phyloP scores from a whole-genome alignment of 176 grass and related monocot species.

The Triticum dicoccoides region DNA sequence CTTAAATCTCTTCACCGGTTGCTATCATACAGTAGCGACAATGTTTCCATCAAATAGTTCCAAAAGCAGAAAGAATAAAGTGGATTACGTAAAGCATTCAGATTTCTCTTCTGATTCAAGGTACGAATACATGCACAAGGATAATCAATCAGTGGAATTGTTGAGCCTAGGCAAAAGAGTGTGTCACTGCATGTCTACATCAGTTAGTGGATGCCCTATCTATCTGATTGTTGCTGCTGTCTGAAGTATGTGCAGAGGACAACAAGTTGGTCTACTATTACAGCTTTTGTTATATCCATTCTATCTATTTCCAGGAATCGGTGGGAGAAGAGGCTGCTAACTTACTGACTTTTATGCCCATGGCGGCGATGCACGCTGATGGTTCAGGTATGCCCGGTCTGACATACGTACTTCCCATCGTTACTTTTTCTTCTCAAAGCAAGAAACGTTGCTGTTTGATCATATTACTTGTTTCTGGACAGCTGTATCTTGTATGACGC shows the following conservation, averaged over 20 bases:
- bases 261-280: conserved; percentile 7
- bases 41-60: conserved; percentile 25
- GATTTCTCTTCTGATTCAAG: conserved; percentile 19
- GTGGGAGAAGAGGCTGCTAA: background rate
- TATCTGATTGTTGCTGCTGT: conserved; percentile 22
- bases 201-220: conserved; percentile 8
- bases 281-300: background rate
- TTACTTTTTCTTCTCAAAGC: background rate
- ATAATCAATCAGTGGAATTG: conserved; percentile 8
- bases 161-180: background rate
- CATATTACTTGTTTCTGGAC: background rate
- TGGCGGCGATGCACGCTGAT: background rate
- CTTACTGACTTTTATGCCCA: background rate
- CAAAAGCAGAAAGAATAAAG: conserved; percentile 23
- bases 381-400: background rate
- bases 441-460: background rate
- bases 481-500: background rate
- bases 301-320: background rate
- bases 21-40: background rate
- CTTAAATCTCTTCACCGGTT: conserved; percentile 30
- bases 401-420: background rate
- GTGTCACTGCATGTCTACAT: conserved; percentile 16
- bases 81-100: conserved; percentile 27
- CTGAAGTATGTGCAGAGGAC: conserved; percentile 20
- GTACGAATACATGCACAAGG: background rate